These are phyloP conservation scores for Paramecium caudatum DNA, from an alignment of 73 alveolate genomes.

Conservation along the genomic window DNA sequence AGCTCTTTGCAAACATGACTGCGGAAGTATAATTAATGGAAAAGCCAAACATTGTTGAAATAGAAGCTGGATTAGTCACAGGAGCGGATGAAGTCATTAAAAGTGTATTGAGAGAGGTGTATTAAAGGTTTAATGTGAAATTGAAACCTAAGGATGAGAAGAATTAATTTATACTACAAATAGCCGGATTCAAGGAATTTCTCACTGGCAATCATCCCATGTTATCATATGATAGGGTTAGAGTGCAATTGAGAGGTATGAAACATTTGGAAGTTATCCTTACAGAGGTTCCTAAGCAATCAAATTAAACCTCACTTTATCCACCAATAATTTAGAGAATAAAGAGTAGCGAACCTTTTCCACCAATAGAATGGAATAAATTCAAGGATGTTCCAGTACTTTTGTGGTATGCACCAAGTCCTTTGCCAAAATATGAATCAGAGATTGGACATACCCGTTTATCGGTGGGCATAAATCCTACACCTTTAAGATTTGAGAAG, in stretches of 20 bases:
- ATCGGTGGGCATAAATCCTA: background rate
- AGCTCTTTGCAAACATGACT: conserved; percentile 21
- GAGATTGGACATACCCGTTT: conserved; percentile 4
- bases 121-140: conserved; percentile 65
- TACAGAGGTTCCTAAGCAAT: conserved; percentile 68
- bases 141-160: conserved; percentile 79
- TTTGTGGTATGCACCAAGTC: conserved; percentile 72
- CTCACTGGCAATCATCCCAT: conserved; percentile 91
- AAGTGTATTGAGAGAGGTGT: conserved; percentile 82
- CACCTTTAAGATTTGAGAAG: background rate
- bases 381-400: conserved; percentile 70
- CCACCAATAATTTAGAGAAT: conserved; percentile 70
- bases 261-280: conserved; percentile 74
- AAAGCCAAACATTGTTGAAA: conserved; percentile 66
- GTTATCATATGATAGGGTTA: conserved; percentile 90
- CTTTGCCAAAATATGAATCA: conserved; percentile 29
- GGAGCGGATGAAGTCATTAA: conserved; percentile 89
- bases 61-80: conserved; percentile 73
- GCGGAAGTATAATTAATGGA: conserved; percentile 41
- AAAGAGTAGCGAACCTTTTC: conserved; percentile 26
- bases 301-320: conserved; percentile 54
- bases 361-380: conserved; percentile 57
- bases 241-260: conserved; percentile 86
- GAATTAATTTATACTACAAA: conserved; percentile 83
- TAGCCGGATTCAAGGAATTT: conserved; percentile 89